Conservation (phyloP, 441 rosid genomes). For the Corymbia calophylla region DNA sequence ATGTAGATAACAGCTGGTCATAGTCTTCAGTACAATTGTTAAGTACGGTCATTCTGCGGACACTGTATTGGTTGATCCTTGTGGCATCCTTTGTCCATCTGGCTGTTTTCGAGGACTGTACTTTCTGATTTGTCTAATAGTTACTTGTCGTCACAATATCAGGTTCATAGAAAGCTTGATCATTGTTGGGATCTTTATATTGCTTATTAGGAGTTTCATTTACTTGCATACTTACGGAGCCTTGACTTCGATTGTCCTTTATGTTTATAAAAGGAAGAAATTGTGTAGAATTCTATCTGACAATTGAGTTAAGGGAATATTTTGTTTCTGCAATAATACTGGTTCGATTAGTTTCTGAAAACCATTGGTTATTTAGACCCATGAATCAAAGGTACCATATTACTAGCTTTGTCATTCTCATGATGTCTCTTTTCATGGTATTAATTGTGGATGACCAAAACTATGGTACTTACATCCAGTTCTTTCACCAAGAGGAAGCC, state of each 20-base stretch:
- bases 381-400: background rate
- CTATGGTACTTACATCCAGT: background rate
- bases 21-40: background rate
- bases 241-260: background rate
- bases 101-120: background rate
- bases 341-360: background rate
- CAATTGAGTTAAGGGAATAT: background rate
- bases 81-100: background rate
- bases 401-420: background rate
- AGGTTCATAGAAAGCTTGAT: background rate
- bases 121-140: background rate
- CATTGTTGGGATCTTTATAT: background rate
- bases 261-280: background rate
- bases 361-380: background rate
- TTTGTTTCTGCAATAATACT: background rate
- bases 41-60: background rate
- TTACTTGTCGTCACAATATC: background rate
- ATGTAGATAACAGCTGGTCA: background rate
- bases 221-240: background rate
- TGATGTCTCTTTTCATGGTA: background rate
- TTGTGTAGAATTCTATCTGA: background rate
- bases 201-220: background rate
- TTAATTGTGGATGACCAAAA: background rate
- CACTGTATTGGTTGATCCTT: background rate
- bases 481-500: background rate